Percentiles rank a stretch among this genome's conserved stretches.
Evolutionary conservation across 768 basidiomycete species (phyloP).

Genomic region (Lactarius deliciosus): DNA sequence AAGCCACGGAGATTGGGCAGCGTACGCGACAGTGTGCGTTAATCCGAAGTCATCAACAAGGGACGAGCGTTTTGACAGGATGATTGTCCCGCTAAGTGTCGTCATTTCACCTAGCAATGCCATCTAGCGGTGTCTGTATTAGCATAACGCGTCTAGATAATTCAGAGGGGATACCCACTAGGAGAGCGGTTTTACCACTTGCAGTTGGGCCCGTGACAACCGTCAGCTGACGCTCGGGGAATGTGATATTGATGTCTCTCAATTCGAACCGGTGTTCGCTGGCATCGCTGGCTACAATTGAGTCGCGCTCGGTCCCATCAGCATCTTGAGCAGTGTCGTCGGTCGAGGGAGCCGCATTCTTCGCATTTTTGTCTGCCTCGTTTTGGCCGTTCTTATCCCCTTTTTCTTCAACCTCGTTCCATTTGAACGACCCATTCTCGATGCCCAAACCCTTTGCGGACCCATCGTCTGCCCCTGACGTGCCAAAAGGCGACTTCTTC

Average conservation of each 20-base stretch:
- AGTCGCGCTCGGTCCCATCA: conserved; percentile 31
- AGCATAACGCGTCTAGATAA: background rate
- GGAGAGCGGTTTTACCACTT: conserved; percentile 77
- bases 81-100: conserved; percentile 50
- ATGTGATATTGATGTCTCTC: conserved; percentile 60
- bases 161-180: conserved; percentile 43
- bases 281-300: conserved; percentile 25
- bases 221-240: conserved; percentile 70
- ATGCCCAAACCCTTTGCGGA: conserved; percentile 46
- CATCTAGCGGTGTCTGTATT: conserved; percentile 43
- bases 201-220: conserved; percentile 80
- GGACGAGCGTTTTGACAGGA: conserved; percentile 65
- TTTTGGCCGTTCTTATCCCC: conserved; percentile 32
- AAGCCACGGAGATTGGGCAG: conserved; percentile 51
- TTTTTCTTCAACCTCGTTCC: conserved; percentile 50
- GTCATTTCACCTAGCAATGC: conserved; percentile 75
- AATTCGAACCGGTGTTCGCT: conserved; percentile 62
- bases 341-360: conserved; percentile 7
- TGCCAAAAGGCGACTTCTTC: conserved; percentile 40
- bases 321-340: conserved; percentile 26
- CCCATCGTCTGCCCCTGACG: conserved; percentile 30
- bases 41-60: conserved; percentile 59
- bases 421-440: conserved; percentile 52
- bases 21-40: conserved; percentile 50
- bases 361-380: conserved; percentile 26